Evolutionary conservation across 2,329 filamentous ascomycete species (phyloP).

Genomic region (Metarhizium anisopliae): DNA sequence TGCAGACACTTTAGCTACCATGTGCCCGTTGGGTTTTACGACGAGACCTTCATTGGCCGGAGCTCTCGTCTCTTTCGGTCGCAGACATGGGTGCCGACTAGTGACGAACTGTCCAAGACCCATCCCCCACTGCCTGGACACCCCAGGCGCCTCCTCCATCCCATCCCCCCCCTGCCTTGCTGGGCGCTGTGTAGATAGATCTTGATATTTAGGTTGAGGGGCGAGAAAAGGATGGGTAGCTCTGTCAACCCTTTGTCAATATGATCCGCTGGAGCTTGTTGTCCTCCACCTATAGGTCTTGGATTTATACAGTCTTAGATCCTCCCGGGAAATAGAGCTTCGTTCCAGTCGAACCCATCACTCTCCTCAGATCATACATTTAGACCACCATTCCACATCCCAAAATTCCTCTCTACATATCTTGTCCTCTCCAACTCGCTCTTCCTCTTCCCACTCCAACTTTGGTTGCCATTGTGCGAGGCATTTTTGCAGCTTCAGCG

Average conservation of each 20-base stretch:
- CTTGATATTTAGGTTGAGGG: constrained; percentile 24
- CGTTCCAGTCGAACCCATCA: constrained; percentile 29
- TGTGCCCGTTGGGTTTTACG: constrained; percentile 22
- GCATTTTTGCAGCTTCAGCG: constrained; percentile 16
- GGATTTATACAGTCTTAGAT: constrained; percentile 28
- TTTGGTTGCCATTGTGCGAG: constrained; percentile 17
- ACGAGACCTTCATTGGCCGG: constrained; percentile 19
- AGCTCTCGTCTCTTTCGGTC: constrained; percentile 9
- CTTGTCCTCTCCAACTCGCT: constrained; percentile 27
- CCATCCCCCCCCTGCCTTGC: constrained; percentile 6
- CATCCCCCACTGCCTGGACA: constrained; percentile 2
- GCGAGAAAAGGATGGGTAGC: constrained; percentile 8
- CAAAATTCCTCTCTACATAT: constrained; percentile 36
- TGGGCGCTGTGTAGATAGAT: constrained; percentile 22
- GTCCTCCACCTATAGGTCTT: constrained; percentile 24
- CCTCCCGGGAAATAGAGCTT: constrained; percentile 19
- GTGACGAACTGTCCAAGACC: constrained; percentile 12
- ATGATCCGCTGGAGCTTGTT: constrained; percentile 20
- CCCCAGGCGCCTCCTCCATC: constrained; percentile 12
- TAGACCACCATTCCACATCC: constrained; percentile 33
- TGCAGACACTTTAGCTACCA: constrained; percentile 24
- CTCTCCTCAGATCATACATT: constrained; percentile 28
- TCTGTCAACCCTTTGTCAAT: constrained; percentile 25
- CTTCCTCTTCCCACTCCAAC: constrained; percentile 18
- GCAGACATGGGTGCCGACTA: constrained; percentile 15